Conservation (phyloP, 2,329 filamentous ascomycete species). For the Aureobasidium melanogenum region DNA sequence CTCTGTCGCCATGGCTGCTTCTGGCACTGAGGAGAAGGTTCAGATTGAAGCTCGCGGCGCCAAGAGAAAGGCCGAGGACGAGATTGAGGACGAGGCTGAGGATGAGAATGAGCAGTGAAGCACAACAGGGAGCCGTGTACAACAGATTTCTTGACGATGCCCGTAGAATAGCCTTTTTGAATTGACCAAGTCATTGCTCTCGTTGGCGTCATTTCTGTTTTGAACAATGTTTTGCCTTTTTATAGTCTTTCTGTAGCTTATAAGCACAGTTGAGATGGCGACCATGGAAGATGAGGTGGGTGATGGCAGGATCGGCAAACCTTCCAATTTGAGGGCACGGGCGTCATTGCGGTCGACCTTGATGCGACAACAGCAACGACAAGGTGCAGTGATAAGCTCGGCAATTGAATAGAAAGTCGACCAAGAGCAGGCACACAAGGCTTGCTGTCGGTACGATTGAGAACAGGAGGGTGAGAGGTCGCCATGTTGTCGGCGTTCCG, state of each 20-base stretch:
- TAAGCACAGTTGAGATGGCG: background rate
- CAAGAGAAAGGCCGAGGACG: background rate
- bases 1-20: background rate
- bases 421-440: background rate
- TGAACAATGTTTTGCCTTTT: background rate
- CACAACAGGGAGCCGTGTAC: background rate
- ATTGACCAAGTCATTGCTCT: background rate
- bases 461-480: background rate
- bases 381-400: background rate
- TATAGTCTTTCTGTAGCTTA: background rate
- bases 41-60: background rate
- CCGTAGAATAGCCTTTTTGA: too few relatives aligned
- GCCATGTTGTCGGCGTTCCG: conserved; percentile 94
- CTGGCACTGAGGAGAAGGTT: too few relatives aligned
- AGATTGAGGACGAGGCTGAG: background rate
- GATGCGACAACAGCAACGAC: conserved; percentile 8
- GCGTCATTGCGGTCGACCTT: background rate
- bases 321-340: background rate
- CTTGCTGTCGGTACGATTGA: background rate
- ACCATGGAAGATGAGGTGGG: background rate
- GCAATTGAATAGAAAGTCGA: background rate
- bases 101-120: background rate
- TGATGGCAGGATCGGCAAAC: background rate
- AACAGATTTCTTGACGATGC: background rate
- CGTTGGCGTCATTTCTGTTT: background rate